Percentiles rank a stretch among this genome's conserved stretches.
These are phyloP conservation scores for Aegilops bicornis DNA, from an alignment of 176 grass and related monocot genomes.

Conservation along the genomic window DNA sequence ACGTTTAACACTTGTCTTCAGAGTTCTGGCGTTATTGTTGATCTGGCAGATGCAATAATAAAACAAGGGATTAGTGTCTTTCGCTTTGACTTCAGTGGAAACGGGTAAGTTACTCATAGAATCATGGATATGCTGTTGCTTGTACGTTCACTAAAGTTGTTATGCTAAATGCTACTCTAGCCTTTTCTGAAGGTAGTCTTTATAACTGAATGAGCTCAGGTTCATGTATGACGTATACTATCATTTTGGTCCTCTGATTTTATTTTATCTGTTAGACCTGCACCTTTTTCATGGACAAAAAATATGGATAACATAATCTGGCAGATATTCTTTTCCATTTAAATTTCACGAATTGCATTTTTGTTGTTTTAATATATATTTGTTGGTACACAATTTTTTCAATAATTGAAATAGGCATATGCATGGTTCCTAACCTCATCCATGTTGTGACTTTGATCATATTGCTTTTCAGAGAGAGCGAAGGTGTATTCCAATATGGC, in stretches of 20 bases:
- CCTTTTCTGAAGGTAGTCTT: not conserved
- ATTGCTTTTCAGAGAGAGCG: constrained; percentile 59
- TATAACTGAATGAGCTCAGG: not conserved
- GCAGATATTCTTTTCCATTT: not conserved
- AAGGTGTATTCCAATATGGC: constrained; percentile 73
- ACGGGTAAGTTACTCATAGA: constrained; percentile 59
- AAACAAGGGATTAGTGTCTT: constrained; percentile 62
- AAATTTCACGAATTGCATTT: not conserved
- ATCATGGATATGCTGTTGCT: not conserved
- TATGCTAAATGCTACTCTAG: constrained; percentile 4
- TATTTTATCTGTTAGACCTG: not conserved
- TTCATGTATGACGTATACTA: not conserved
- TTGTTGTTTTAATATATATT: not conserved
- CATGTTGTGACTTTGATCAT: not conserved
- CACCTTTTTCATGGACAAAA: not conserved
- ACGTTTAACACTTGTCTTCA: constrained; percentile 35
- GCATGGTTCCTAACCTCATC: not conserved
- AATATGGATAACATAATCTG: not conserved
- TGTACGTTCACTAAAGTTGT: not conserved
- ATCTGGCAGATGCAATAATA: constrained; percentile 57
- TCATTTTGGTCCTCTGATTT: not conserved
- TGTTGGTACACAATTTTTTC: not conserved
- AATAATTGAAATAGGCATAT: not conserved
- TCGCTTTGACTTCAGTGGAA: constrained; percentile 93
- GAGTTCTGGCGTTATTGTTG: constrained; percentile 56